Evolutionary conservation across 352 stramenopile genomes (phyloP).

Genomic region (Phytophthora macrochlamydospora): DNA sequence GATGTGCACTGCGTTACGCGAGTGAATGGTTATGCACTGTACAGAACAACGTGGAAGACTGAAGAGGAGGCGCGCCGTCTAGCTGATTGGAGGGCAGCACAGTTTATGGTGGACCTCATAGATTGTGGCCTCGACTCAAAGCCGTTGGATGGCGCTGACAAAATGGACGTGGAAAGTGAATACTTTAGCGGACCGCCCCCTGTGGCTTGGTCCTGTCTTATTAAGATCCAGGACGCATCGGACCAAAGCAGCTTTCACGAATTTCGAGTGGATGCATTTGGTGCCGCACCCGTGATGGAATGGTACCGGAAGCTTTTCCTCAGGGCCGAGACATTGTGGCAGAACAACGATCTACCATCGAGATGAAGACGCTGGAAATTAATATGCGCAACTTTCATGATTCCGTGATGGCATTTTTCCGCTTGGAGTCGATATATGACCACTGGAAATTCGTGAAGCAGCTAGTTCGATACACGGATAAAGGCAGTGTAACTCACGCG

Average conservation of each 20-base stretch:
- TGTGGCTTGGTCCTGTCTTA: conserved; percentile 56
- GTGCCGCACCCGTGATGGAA: conserved; percentile 39
- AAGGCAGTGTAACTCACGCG: conserved; percentile 56
- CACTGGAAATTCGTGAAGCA: conserved; percentile 77
- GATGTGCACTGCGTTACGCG: conserved; percentile 42
- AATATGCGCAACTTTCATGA: conserved; percentile 43
- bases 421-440: conserved; percentile 66
- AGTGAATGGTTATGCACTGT: conserved; percentile 52
- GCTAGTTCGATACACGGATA: conserved; percentile 72
- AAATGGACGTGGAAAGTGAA: conserved; percentile 39
- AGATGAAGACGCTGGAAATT: conserved; percentile 52
- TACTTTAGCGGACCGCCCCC: neutral
- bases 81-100: conserved; percentile 53
- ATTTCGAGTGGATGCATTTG: conserved; percentile 66
- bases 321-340: conserved; percentile 30
- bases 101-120: conserved; percentile 79
- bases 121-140: conserved; percentile 66
- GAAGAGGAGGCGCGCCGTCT: conserved; percentile 55
- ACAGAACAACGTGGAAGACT: conserved; percentile 50
- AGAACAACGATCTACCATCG: conserved; percentile 44
- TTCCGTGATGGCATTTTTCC: conserved; percentile 59
- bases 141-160: conserved; percentile 36
- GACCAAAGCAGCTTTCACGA: conserved; percentile 42
- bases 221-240: conserved; percentile 61
- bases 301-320: conserved; percentile 32